A percentile compares a stretch with the other conserved stretches of the same genome.
phyloP scores from a whole-genome alignment of 2,329 filamentous ascomycete species.

The Cercospora sesami region DNA sequence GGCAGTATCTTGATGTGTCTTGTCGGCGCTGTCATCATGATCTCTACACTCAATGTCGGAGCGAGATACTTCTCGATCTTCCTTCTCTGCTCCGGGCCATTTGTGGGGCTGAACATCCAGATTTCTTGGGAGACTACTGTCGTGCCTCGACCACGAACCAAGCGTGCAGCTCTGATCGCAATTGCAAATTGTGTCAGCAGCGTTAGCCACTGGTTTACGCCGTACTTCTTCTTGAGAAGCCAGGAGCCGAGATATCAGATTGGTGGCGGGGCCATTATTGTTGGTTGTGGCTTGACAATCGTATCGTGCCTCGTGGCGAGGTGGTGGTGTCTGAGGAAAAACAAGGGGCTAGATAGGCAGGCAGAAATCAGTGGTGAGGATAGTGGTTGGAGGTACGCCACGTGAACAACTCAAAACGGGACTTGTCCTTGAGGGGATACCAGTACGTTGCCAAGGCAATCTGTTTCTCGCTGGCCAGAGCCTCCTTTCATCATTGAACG shows the following conservation, averaged over 20 bases:
- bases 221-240: slow-evolving; percentile 20
- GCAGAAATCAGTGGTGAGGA: slow-evolving; percentile 17
- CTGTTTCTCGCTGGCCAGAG: background rate
- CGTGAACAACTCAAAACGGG: background rate
- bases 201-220: slow-evolving; percentile 22
- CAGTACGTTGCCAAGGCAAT: background rate
- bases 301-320: slow-evolving; percentile 17
- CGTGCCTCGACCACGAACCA: slow-evolving; percentile 11
- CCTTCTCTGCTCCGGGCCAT: slow-evolving; percentile 14
- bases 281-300: slow-evolving; percentile 21
- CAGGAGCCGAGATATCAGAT: slow-evolving; percentile 23
- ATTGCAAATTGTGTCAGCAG: slow-evolving; percentile 15
- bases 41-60: slow-evolving; percentile 15
- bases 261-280: slow-evolving; percentile 22
- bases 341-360: slow-evolving; percentile 19
- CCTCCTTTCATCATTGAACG: background rate
- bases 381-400: slow-evolving; percentile 20
- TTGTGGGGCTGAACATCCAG: slow-evolving; percentile 16
- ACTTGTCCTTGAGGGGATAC: background rate
- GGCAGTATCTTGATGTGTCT: slow-evolving; percentile 11
- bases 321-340: slow-evolving; percentile 21
- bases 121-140: slow-evolving; percentile 18
- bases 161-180: slow-evolving; percentile 14
- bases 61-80: slow-evolving; percentile 15
- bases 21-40: slow-evolving; percentile 16